These are phyloP conservation scores for Fusarium guadeloupense DNA, from an alignment of 2,329 filamentous ascomycete species.

Conservation along the genomic window DNA sequence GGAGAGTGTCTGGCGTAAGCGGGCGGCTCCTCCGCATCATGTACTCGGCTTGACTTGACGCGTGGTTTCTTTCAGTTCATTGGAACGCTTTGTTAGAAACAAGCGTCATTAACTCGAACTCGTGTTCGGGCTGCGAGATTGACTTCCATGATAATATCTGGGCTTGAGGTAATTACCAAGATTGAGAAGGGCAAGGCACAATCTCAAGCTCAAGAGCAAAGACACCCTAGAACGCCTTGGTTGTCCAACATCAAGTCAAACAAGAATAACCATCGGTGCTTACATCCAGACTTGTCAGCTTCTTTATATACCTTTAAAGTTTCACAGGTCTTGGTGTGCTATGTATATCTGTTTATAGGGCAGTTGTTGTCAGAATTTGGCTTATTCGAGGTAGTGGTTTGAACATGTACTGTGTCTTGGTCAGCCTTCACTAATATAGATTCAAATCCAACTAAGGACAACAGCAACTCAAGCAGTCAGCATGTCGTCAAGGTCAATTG, in stretches of 20 bases:
- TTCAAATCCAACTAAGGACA: background rate
- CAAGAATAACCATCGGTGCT: background rate
- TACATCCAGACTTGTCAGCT: background rate
- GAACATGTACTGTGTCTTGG: background rate
- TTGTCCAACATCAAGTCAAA: background rate
- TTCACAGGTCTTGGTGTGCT: background rate
- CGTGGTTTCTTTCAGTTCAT: constrained; percentile 7
- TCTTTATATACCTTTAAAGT: background rate
- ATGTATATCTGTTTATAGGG: background rate
- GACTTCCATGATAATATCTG: too few species aligned
- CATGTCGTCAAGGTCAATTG: background rate
- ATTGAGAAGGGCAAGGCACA: too few species aligned
- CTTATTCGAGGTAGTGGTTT: background rate
- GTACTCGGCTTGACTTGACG: background rate
- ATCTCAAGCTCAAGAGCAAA: too few species aligned
- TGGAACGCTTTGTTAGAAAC: constrained; percentile 1
- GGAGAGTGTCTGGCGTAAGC: constrained; percentile 15
- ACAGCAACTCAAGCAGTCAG: background rate
- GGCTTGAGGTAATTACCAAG: too few species aligned
- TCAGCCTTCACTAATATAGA: constrained; percentile 11
- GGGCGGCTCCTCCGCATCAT: constrained; percentile 4
- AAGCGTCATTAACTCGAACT: background rate
- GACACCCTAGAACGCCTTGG: too few species aligned
- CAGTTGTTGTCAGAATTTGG: background rate
- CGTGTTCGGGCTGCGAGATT: constrained; percentile 5